A percentile compares a stretch with the other conserved stretches of the same genome.
These are phyloP conservation scores for Xanthoconium separans DNA, from an alignment of 1,284 basidiomycete species.

Conservation along the genomic window DNA sequence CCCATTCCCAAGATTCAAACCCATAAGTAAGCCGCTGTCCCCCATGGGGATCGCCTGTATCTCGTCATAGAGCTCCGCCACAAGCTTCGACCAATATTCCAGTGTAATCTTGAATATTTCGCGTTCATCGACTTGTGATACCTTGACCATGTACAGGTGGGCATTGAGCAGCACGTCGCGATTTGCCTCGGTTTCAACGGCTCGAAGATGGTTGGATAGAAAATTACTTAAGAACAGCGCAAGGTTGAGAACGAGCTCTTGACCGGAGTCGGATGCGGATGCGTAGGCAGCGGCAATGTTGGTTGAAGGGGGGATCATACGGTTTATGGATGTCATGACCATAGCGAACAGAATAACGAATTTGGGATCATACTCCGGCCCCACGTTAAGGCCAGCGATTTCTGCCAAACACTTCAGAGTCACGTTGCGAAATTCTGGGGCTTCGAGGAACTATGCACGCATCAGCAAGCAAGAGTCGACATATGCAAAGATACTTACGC, in stretches of 20 bases:
- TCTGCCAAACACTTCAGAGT: constrained; percentile 98
- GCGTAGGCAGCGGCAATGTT: constrained; percentile 94
- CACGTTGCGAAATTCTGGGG: constrained; percentile 96
- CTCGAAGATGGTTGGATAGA: constrained; percentile 87
- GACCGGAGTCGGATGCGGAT: constrained; percentile 88
- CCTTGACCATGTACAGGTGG: constrained; percentile 98
- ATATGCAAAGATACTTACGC: constrained; percentile 53
- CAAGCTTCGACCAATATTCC: constrained; percentile 99
- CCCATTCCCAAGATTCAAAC: constrained; percentile 76
- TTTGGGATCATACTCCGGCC: constrained; percentile 98
- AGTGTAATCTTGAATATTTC: constrained; percentile 99
- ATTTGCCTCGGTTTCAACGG: constrained; percentile 90
- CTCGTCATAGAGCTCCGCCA: constrained; percentile 98
- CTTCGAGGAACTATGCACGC: constrained; percentile 85
- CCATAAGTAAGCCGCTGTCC: constrained; percentile 93
- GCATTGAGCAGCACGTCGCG: constrained; percentile 95
- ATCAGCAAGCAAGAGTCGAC: constrained; percentile 6
- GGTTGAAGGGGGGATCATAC: constrained; percentile 96
- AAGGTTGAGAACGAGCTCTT: constrained; percentile 97
- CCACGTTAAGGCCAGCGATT: constrained; percentile 91
- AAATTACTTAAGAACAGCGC: constrained; percentile 98
- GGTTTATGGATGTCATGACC: constrained; percentile 96
- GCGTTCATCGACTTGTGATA: constrained; percentile 97
- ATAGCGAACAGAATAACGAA: constrained; percentile 97
- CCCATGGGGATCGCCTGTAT: constrained; percentile 90